These are phyloP conservation scores for Gonapodya prolifera DNA, from an alignment of 192 early-diverging fungal genomes.

Conservation along the genomic window DNA sequence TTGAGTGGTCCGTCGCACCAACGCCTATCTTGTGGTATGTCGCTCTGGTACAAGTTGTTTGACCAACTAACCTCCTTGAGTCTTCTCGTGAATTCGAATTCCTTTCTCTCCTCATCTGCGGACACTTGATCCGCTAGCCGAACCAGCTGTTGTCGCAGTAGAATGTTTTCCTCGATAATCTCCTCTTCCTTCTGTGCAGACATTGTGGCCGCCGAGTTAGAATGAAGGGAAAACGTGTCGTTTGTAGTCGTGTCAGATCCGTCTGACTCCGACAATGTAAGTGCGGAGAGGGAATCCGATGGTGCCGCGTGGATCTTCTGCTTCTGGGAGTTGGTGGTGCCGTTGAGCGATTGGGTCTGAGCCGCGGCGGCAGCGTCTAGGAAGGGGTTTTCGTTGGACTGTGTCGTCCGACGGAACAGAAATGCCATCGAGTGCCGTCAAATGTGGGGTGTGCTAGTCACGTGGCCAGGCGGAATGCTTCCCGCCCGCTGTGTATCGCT, in stretches of 20 bases:
- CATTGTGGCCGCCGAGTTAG: background rate
- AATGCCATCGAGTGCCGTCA: too few relatives aligned
- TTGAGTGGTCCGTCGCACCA: too few relatives aligned
- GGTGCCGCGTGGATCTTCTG: background rate
- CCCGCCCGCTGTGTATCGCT: too few relatives aligned
- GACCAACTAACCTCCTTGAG: background rate
- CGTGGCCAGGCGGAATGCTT: too few relatives aligned
- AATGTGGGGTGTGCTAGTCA: too few relatives aligned
- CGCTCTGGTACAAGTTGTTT: too few relatives aligned
- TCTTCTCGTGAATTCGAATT: background rate
- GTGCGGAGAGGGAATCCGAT: background rate
- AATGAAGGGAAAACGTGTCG: background rate
- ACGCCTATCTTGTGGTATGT: too few relatives aligned
- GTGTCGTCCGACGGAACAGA: background rate
- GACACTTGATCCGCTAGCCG: background rate
- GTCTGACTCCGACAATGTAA: background rate
- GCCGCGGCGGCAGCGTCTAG: background rate
- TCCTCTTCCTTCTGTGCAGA: background rate
- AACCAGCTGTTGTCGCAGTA: background rate
- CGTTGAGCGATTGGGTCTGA: background rate
- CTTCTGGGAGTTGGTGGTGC: background rate
- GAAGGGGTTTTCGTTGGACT: background rate
- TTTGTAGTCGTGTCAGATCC: background rate
- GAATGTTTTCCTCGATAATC: background rate
- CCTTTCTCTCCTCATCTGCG: background rate